Base-by-base conservation (phyloP, 345 rosid species). In the Bruguiera sexangula region DNA sequence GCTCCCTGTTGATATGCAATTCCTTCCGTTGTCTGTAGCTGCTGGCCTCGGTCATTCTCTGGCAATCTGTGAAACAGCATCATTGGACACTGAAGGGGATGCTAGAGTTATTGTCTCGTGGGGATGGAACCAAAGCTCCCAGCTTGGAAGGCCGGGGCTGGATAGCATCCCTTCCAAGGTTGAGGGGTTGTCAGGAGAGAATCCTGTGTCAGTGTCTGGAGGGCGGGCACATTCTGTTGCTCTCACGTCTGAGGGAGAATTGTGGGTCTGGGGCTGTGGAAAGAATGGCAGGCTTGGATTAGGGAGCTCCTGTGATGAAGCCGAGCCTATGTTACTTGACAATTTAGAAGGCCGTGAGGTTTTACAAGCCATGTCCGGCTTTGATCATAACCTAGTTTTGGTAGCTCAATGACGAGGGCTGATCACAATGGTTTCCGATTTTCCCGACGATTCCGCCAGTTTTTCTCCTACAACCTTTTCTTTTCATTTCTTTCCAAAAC, bases 1-100 rank as follows among this genome's bases (percentile, higher is more conserved):
- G 76, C 63, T 66, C 37, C 96, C 98, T 0, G 91, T 86, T 65
- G 88, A 85, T 48, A 63, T 79, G 60, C 62, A 62, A 39, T 71
- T 68, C 36, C 62, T 8, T 32, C 83, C 92, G 0, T 27, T 76
- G n/a, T 79, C 75, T 39, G 61, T 88, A 51, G 84, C 91, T 66
- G 79, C 98, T 51, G 98, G 99, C 69, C 96, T 95, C 15, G 96
- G 99, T 68, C 99, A 92, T 83, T 89, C 97, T 31, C 69, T 95
- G 77, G 92, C 91, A 30, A 82, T 92, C 68, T 90, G 88, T 75
- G 61, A 70, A 30, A 69, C 54, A 22, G 22, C 62, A 22, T 76
- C 83, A 39, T 60, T 73, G 0, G 82, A 70, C 39, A 77, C 36
- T 19, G 59, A 69, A 62, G 81, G 65, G 22, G 71, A 59, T 69